Evolutionary conservation across 306 rosid species (phyloP).

Genomic region (Bauhinia variegata): DNA sequence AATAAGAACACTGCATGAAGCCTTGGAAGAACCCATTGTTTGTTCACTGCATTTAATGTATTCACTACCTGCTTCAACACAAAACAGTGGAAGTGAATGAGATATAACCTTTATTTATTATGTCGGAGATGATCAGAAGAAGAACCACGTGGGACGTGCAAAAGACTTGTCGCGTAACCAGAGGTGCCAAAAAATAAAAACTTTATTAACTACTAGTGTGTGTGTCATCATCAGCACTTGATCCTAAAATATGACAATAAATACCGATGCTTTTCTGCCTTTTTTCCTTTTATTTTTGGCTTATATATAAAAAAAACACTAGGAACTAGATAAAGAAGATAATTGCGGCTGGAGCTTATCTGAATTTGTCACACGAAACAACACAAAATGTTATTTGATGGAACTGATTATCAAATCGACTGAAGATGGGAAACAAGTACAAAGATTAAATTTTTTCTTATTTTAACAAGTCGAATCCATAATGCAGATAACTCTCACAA

Average conservation of each 20-base stretch:
- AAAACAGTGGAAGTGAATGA: slow-evolving; percentile 24
- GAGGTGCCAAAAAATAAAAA: slow-evolving; percentile 25
- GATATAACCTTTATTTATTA: not conserved
- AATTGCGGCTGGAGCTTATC: slow-evolving; percentile 17
- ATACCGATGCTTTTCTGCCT: slow-evolving; percentile 1
- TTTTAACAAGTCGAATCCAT: too few species aligned
- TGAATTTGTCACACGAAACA: not conserved
- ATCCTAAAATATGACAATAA: slow-evolving; percentile 34
- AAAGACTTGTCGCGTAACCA: not conserved
- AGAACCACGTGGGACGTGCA: slow-evolving; percentile 1
- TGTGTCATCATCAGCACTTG: slow-evolving; percentile 28
- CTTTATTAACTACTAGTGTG: slow-evolving; percentile 4
- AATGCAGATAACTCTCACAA: too few species aligned
- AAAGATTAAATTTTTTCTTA: not conserved
- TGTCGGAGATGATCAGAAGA: not conserved
- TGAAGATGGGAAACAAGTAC: not conserved
- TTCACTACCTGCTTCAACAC: slow-evolving; percentile 41
- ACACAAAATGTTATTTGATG: not conserved
- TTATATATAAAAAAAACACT: not conserved
- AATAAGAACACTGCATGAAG: slow-evolving; percentile 39
- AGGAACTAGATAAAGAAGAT: slow-evolving; percentile 8
- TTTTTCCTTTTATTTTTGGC: not conserved
- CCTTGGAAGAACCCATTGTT: slow-evolving; percentile 58
- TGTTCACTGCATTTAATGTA: slow-evolving; percentile 53
- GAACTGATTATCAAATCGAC: slow-evolving; percentile 5